Base-by-base conservation (phyloP, 495 filamentous ascomycete species). In the Acidiella bohemica region DNA sequence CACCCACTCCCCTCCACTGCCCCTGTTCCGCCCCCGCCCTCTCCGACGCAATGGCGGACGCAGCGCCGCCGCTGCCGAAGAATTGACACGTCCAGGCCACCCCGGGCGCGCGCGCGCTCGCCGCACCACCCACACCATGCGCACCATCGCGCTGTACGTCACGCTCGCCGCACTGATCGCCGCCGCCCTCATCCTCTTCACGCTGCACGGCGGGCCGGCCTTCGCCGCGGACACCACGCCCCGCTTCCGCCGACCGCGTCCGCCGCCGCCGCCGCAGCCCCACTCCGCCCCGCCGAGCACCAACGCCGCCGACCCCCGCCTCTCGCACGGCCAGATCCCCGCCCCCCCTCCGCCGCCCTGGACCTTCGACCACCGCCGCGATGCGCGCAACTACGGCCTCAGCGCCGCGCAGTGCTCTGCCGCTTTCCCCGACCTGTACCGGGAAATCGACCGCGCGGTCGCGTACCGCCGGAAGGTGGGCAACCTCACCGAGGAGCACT, bases 351-450 rank as follows among this genome's bases (percentile, higher is more conserved):
- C 41, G 32, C 16, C 26, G 23, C 31, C 41, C 1, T 56, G 53
- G 53, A 13, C 8, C n/a, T 54, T 45, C 31, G 27, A 36, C 12
- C 26, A 42, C 27, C 9, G 8, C 3, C 36, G 44, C 12, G 48
- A 56, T 29, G 37, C 18, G 7, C 18, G 33, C 9, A 39, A 53
- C 23, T 44, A 51, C 30, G 44, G 42, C 7, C 33, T 56, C 4
- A 46, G 21, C 25, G 44, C 48, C 17, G 32, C 27, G 25, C 47
- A 56, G 38, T 56, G 53, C 39, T 16, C 25, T 17, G 38, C 23
- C 11, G 51, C 51, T 13, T 56, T 56, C 27, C 53, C 51, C 6
- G 21, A 24, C n/a, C 40, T 54, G 20, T 52, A 38, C 26, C 9
- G 36, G 18, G 52, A 54, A 19, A 41, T 56, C 11, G 43, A 53